Conservation (phyloP, 768 basidiomycete species). For the Mycena maculata region DNA sequence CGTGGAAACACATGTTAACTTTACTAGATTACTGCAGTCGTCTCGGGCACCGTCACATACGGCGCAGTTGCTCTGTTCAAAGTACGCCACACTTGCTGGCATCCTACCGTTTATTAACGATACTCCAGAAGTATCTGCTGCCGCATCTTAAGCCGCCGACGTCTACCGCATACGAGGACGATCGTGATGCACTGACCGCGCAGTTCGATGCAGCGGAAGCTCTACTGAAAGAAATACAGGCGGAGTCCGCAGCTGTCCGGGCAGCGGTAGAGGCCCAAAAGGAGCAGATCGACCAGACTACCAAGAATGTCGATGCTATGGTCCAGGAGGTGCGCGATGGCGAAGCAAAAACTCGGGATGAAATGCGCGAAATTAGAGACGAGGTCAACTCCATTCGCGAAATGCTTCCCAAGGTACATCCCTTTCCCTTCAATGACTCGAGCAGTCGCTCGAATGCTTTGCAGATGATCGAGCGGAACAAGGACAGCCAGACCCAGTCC, state of each 20-base stretch:
- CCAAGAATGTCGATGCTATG: conserved; percentile 76
- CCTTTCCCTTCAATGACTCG: conserved; percentile 9
- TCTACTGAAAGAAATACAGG: conserved; percentile 82
- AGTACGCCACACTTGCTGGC: conserved; percentile 52
- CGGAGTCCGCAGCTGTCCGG: conserved; percentile 78
- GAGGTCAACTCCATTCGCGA: conserved; percentile 92
- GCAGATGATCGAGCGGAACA: conserved; percentile 96
- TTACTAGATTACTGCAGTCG: conserved; percentile 88
- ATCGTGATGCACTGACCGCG: conserved; percentile 83
- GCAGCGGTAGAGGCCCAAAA: conserved; percentile 82
- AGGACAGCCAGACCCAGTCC: conserved; percentile 85
- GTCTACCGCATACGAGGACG: conserved; percentile 88
- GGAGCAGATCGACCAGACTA: conserved; percentile 75
- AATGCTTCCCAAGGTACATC: conserved; percentile 88
- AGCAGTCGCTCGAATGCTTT: conserved; percentile 11
- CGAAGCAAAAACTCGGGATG: conserved; percentile 83
- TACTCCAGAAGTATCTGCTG: conserved; percentile 82
- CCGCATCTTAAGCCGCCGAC: conserved; percentile 93
- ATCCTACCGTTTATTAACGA: conserved; percentile 14
- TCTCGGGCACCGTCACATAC: conserved; percentile 88
- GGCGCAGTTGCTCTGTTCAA: conserved; percentile 84
- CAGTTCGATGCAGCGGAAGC: conserved; percentile 93
- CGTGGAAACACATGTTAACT: conserved; percentile 40
- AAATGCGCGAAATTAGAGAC: conserved; percentile 91
- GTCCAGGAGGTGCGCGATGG: conserved; percentile 82